Conservation (phyloP, 1,284 basidiomycete genomes). For the Cryptococcus floricola region DNA sequence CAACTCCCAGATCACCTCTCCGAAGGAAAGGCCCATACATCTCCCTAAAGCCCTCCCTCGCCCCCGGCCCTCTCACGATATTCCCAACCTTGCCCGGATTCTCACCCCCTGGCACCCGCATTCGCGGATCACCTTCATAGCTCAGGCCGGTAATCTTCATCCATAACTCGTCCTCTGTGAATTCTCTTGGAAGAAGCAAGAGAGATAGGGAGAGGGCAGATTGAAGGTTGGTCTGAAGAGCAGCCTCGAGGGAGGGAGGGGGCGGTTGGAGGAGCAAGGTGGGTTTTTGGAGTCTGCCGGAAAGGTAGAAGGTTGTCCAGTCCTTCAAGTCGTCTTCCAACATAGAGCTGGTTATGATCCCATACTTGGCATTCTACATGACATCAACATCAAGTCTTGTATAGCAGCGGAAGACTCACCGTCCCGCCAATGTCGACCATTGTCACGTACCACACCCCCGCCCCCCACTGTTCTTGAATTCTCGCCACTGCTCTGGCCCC, state of each 20-base stretch:
- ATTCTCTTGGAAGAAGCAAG: conserved; percentile 57
- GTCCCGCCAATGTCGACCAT: conserved; percentile 77
- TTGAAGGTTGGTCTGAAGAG: conserved; percentile 87
- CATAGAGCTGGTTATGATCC: conserved; percentile 87
- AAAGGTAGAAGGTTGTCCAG: conserved; percentile 90
- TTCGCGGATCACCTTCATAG: conserved; percentile 82
- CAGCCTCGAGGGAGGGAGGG: conserved; percentile 72
- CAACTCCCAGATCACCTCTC: conserved; percentile 54
- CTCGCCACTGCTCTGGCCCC: conserved; percentile 68
- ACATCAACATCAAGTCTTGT: background rate
- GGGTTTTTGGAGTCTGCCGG: conserved; percentile 96
- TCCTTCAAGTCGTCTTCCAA: conserved; percentile 84
- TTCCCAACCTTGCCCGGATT: conserved; percentile 92
- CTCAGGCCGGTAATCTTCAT: conserved; percentile 79
- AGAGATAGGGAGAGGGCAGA: conserved; percentile 81
- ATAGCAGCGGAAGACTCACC: conserved; percentile 56
- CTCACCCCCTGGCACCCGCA: conserved; percentile 84
- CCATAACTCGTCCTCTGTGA: conserved; percentile 78
- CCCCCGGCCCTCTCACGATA: conserved; percentile 73
- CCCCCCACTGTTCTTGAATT: conserved; percentile 68
- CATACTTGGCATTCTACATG: conserved; percentile 86
- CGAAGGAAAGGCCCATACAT: conserved; percentile 73
- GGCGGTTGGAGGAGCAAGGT: conserved; percentile 82
- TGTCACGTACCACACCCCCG: conserved; percentile 93
- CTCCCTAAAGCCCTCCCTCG: conserved; percentile 71